A percentile compares a stretch with the other conserved stretches of the same genome.
These are phyloP conservation scores for Corynespora cassiicola DNA, from an alignment of 2,329 filamentous ascomycete species.

Conservation along the genomic window DNA sequence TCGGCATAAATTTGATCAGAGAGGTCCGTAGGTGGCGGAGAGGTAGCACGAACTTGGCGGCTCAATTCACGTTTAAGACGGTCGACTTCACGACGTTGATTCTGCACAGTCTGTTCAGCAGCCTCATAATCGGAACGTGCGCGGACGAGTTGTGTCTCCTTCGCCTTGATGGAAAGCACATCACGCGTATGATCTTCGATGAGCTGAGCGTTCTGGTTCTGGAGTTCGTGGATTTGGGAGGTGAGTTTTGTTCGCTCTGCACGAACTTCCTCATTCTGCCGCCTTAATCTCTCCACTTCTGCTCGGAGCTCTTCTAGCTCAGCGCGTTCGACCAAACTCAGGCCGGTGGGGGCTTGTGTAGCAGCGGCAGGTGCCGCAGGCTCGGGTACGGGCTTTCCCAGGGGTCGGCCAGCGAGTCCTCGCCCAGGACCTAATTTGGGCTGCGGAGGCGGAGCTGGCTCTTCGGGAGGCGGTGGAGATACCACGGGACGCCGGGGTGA, in stretches of 20 bases:
- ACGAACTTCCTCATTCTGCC: slow-evolving; percentile 79
- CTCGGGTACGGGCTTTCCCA: slow-evolving; percentile 85
- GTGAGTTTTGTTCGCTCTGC: slow-evolving; percentile 81
- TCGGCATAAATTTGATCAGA: slow-evolving; percentile 60
- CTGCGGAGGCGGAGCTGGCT: slow-evolving; percentile 51
- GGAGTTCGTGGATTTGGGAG: slow-evolving; percentile 90
- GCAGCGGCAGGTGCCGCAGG: slow-evolving; percentile 52
- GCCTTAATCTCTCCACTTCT: slow-evolving; percentile 79
- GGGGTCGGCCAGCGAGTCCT: slow-evolving; percentile 83
- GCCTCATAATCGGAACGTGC: slow-evolving; percentile 89
- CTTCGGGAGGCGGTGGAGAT: slow-evolving; percentile 57
- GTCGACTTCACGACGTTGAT: slow-evolving; percentile 86
- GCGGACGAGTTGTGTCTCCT: slow-evolving; percentile 94
- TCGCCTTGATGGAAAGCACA: slow-evolving; percentile 95
- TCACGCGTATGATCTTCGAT: slow-evolving; percentile 98
- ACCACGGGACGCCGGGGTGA: slow-evolving; percentile 52
- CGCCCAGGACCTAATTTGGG: slow-evolving; percentile 70
- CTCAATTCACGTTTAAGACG: slow-evolving; percentile 85
- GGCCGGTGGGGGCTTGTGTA: slow-evolving; percentile 63
- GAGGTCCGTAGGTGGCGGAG: slow-evolving; percentile 59
- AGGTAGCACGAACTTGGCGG: slow-evolving; percentile 60
- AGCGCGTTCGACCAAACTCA: slow-evolving; percentile 83
- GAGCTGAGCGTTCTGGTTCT: slow-evolving; percentile 94
- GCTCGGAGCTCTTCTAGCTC: slow-evolving; percentile 88
- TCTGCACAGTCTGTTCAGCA: slow-evolving; percentile 84